A percentile compares a stretch with the other conserved stretches of the same genome.
phyloP scores from a whole-genome alignment of 2,329 filamentous ascomycete species.

The Gaeumannomyces tritici region DNA sequence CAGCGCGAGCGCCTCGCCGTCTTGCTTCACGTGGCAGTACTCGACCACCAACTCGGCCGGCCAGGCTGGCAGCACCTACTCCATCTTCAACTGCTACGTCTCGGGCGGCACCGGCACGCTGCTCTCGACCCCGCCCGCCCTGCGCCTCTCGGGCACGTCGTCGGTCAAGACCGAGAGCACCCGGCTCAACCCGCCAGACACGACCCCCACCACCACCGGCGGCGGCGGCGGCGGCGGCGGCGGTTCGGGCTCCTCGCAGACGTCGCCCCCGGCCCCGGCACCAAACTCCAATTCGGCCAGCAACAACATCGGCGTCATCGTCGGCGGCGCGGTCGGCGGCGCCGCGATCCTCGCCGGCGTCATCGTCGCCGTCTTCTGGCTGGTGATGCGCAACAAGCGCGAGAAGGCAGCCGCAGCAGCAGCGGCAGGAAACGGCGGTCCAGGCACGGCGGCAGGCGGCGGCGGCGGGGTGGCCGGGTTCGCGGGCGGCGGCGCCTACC shows the following conservation, averaged over 20 bases:
- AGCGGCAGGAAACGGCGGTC: background rate
- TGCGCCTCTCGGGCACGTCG: background rate
- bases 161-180: background rate
- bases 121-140: background rate
- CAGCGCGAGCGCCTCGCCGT: slow-evolving; percentile 2
- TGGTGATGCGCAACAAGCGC: slow-evolving; percentile 1
- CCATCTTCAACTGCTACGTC: slow-evolving; percentile 4
- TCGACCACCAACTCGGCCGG: background rate
- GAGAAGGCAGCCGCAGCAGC: background rate
- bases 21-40: slow-evolving; percentile 2
- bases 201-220: background rate
- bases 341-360: background rate
- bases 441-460: too few relatives aligned
- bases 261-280: background rate
- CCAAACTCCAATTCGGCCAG: background rate
- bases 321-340: background rate
- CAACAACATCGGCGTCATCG: background rate
- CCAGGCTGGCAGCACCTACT: background rate
- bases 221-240: too few relatives aligned
- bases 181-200: background rate
- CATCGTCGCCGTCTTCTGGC: background rate
- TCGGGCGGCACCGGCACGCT: slow-evolving; percentile 2
- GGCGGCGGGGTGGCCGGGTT: background rate
- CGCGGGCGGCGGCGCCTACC: background rate
- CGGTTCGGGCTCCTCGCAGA: too few relatives aligned